Evolutionary conservation across 805 yeast genomes (phyloP), one percentile per base, ranked within the genome.

Genomic region (Cyberlindnera bimundalis): DNA sequence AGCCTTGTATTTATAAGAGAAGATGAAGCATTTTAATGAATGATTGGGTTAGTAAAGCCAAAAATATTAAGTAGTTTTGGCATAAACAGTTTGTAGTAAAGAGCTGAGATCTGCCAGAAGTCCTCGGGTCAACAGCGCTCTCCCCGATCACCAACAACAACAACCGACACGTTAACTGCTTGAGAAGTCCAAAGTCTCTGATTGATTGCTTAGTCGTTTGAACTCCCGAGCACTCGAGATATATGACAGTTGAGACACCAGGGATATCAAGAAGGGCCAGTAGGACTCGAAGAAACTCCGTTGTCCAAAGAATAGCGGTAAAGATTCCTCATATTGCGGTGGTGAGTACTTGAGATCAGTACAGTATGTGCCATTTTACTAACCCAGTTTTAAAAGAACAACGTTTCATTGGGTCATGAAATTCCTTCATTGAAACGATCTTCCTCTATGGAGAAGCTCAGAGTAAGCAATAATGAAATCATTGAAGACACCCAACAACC

Each of bases 1-100:
- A 91, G 61, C 99, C 99, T 3, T 93, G 99, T 66, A 86, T 93
- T 45, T 93, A 93, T 64, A 93, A 93, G 61, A 76, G 95, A 66
- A 75, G 96, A 52, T 86, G 59, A n/a, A n/a, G n/a, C n/a, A n/a
- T n/a, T n/a, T n/a, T n/a, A n/a, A n/a, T n/a, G n/a, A n/a, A n/a
- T n/a, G n/a, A n/a, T n/a, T n/a, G n/a, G n/a, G n/a, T n/a, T n/a
- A n/a, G n/a, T n/a, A n/a, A n/a, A n/a, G n/a, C n/a, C n/a, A n/a
- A n/a, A n/a, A n/a, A n/a, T n/a, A n/a, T n/a, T n/a, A n/a, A n/a
- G n/a, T n/a, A n/a, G n/a, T n/a, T n/a, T n/a, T n/a, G n/a, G n/a
- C n/a, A n/a, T n/a, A n/a, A n/a, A n/a, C n/a, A n/a, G n/a, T n/a
- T n/a, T n/a, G n/a, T n/a, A n/a, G n/a, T n/a, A n/a, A n/a, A n/a